These are phyloP conservation scores for Isatis tinctoria DNA, from an alignment of 345 rosid genomes.

Conservation along the genomic window DNA sequence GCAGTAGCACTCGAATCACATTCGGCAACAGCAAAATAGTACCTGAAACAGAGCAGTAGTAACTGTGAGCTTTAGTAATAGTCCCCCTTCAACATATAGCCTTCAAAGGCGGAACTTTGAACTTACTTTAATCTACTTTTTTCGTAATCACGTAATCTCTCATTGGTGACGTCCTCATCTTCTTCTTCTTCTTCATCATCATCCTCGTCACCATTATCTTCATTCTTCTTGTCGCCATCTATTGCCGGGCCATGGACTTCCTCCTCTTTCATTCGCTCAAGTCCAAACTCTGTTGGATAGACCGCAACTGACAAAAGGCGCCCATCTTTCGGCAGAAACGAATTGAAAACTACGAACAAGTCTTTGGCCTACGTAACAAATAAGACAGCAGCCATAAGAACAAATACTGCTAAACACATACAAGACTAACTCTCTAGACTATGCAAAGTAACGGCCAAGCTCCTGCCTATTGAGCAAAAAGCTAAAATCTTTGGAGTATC, in stretches of 20 bases:
- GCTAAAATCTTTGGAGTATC: neutral
- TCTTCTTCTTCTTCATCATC: constrained; percentile 39
- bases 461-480: neutral
- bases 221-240: constrained; percentile 42
- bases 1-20: constrained; percentile 85
- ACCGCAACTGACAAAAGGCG: constrained; percentile 64
- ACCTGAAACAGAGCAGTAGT: constrained; percentile 38
- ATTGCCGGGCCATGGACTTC: constrained; percentile 88
- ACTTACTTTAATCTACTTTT: constrained; percentile 73
- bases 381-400: neutral
- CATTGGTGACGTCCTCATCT: constrained; percentile 42
- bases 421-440: neutral
- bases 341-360: constrained; percentile 67
- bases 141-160: constrained; percentile 74
- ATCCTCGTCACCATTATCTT: constrained; percentile 35
- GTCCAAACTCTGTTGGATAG: constrained; percentile 92
- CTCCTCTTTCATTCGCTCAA: constrained; percentile 88
- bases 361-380: constrained; percentile 62
- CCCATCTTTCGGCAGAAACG: constrained; percentile 84
- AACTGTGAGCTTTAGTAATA: neutral
- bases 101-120: neutral
- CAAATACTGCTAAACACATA: neutral
- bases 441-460: neutral
- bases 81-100: neutral
- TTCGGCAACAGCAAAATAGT: constrained; percentile 79